Conservation (phyloP, 1,284 basidiomycete genomes). For the Ustilago sp. region DNA sequence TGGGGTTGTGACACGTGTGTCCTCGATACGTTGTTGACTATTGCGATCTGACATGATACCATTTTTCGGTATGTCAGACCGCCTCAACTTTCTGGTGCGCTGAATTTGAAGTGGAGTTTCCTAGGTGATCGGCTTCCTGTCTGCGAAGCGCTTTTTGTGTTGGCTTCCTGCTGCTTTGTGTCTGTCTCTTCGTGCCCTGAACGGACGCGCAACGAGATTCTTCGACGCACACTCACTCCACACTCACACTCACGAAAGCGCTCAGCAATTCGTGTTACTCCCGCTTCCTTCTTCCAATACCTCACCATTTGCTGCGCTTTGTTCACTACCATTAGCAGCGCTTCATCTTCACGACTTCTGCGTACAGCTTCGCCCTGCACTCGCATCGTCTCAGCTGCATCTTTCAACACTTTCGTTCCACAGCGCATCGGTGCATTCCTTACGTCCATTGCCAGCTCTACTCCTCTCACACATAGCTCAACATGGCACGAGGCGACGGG, state of each 20-base stretch:
- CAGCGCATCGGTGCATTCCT: constrained; percentile 10
- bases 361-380: not conserved
- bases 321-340: not conserved
- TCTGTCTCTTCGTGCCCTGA: constrained; percentile 5
- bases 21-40: not conserved
- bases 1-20: too few relatives aligned
- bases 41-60: not conserved
- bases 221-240: constrained; percentile 31
- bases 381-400: not conserved
- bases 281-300: constrained; percentile 3
- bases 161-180: not conserved
- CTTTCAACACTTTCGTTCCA: not conserved
- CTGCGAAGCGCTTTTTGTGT: constrained; percentile 14
- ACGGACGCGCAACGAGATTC: constrained; percentile 46
- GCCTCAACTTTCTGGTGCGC: not conserved
- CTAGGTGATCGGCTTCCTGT: constrained; percentile 32
- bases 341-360: not conserved
- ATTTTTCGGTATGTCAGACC: not conserved
- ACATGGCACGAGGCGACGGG: constrained; percentile 53
- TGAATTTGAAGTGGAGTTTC: constrained; percentile 31
- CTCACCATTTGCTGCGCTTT: constrained; percentile 1
- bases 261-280: constrained; percentile 35
- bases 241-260: constrained; percentile 7
- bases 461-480: constrained; percentile 13
- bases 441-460: not conserved